Evolutionary conservation across 2,329 filamentous ascomycete species (phyloP), one percentile per base, ranked within the genome.

Genomic region (Fusarium abutilonis): DNA sequence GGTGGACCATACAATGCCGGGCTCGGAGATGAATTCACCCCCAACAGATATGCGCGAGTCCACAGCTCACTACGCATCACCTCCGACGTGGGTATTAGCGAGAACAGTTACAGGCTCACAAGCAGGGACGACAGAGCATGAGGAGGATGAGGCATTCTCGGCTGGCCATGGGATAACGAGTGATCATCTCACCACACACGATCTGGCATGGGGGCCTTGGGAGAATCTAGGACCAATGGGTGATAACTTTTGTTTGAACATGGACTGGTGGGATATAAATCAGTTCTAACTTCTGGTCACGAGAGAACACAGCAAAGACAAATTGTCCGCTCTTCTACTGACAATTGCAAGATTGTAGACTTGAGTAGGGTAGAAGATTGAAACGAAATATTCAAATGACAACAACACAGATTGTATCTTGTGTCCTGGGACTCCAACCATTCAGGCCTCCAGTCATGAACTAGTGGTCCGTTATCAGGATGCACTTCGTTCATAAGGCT

Each of bases 401-500:
- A 28, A 10, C 4, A 28, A 4, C 10, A 28, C 5, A 10, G 26
- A 28, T 28, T 28, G 26, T 4, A 28, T 28, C 26, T 28, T 28
- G 26, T 28, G 26, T 28, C 26, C 10, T 28, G 26, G 2, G 6
- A 28, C 26, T 28, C 26, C 11, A 23, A 21, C 14, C 2, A 34
- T 15, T 34, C 14, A n/a, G 14, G 8, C 14, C 13, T 34, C 32
- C 6, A n/a, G 13, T n/a, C 32, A 15, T 4, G 9, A 23, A 9
- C 23, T 29, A 8, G 26, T 28, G 26, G 7, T 28, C 26, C 26
- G 2, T 28, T 28, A 28, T 28, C 26, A 56, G 3, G 60, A 64
- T 6, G 60, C 56, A 28, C 23, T 45, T 40, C 71, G 66, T 9
- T 72, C 73, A 69, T 84, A 87, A 1, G 87, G 88, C 77, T 91